Conservation (phyloP, 2,329 filamentous ascomycete genomes). For the Fusarium pseudocircinatum region DNA sequence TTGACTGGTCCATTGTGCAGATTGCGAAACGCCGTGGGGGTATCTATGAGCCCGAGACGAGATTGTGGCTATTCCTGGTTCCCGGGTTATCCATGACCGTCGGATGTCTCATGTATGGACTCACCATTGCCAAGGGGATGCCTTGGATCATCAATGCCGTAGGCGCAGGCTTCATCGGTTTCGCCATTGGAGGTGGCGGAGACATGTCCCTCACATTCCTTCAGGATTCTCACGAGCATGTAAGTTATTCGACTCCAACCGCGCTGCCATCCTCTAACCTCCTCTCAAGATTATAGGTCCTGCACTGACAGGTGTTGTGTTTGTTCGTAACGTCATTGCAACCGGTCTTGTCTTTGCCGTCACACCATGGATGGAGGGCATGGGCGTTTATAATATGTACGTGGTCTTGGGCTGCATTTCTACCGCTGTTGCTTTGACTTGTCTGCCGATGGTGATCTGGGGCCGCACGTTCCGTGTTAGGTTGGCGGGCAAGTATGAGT, state of each 20-base stretch:
- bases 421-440: slow-evolving; percentile 18
- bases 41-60: slow-evolving; percentile 33
- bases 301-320: slow-evolving; percentile 28
- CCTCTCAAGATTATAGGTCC: slow-evolving; percentile 12
- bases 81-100: slow-evolving; percentile 25
- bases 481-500: slow-evolving; percentile 20
- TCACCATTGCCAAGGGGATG: slow-evolving; percentile 33
- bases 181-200: slow-evolving; percentile 28
- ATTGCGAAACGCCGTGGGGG: slow-evolving; percentile 22
- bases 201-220: slow-evolving; percentile 32
- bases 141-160: slow-evolving; percentile 34
- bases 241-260: not conserved
- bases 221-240: slow-evolving; percentile 32
- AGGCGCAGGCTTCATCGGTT: slow-evolving; percentile 29
- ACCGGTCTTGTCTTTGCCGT: slow-evolving; percentile 21
- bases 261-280: not conserved
- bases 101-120: slow-evolving; percentile 31
- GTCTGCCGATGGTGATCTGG: slow-evolving; percentile 23
- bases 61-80: slow-evolving; percentile 28
- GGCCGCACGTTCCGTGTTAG: slow-evolving; percentile 17
- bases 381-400: slow-evolving; percentile 32
- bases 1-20: slow-evolving; percentile 26
- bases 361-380: slow-evolving; percentile 20
- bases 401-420: slow-evolving; percentile 21
- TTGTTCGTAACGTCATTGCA: slow-evolving; percentile 29